Percentiles rank a stretch among this genome's conserved stretches.
Conservation (phyloP, 2,329 filamentous ascomycete species). For the Mollisiaceae sp. region DNA sequence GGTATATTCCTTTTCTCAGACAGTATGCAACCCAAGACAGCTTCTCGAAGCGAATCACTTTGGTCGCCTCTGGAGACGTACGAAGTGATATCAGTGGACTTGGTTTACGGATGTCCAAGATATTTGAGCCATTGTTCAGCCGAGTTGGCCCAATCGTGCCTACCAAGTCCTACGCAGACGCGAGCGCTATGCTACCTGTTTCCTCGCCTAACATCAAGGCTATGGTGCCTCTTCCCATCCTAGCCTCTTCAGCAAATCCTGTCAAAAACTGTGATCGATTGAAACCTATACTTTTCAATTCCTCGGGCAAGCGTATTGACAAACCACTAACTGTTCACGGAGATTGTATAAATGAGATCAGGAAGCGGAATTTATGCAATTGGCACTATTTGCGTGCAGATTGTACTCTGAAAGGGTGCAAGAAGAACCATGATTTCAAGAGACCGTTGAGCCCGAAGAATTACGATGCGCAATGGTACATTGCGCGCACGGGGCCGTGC, state of each 20-base stretch:
- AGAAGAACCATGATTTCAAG: slow-evolving; percentile 18
- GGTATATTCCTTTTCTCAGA: slow-evolving; percentile 59
- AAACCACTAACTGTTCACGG: slow-evolving; percentile 11
- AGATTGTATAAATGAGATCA: slow-evolving; percentile 11
- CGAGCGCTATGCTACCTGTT: neutral
- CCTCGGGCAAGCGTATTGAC: slow-evolving; percentile 20
- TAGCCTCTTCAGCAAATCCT: neutral
- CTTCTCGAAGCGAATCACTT: slow-evolving; percentile 11
- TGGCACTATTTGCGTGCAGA: slow-evolving; percentile 27
- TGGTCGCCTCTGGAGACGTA: slow-evolving; percentile 17
- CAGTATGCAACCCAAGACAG: slow-evolving; percentile 14
- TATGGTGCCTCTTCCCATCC: neutral
- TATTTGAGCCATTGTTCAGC: slow-evolving; percentile 22
- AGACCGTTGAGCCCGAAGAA: slow-evolving; percentile 19
- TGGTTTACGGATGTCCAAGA: slow-evolving; percentile 15
- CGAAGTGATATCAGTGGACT: slow-evolving; percentile 14
- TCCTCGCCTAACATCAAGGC: neutral
- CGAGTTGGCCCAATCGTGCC: neutral
- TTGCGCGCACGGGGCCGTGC: slow-evolving; percentile 16
- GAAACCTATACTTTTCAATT: slow-evolving; percentile 16
- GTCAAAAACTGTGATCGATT: slow-evolving; percentile 16
- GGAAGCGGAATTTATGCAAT: slow-evolving; percentile 20
- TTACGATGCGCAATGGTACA: slow-evolving; percentile 24
- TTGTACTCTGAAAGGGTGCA: slow-evolving; percentile 18
- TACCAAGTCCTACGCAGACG: neutral